Evolutionary conservation across 257 asterid genomes (phyloP).

Genomic region (Galeopsis tetrahit): DNA sequence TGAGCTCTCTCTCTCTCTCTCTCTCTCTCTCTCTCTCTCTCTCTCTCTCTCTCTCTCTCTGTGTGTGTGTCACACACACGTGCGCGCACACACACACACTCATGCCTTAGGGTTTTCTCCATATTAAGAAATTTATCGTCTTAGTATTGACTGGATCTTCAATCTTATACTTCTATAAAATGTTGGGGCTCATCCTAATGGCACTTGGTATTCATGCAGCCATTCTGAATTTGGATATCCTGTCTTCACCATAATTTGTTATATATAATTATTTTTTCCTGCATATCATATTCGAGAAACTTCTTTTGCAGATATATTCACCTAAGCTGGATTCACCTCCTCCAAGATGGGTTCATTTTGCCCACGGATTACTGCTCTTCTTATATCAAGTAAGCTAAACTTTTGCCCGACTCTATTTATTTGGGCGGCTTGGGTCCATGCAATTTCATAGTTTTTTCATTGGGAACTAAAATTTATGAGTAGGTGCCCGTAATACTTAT

Average conservation of each 20-base stretch:
- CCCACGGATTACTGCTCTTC: constrained; percentile 91
- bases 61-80: background rate
- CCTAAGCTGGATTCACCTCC: constrained; percentile 95
- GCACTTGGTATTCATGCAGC: background rate
- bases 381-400: constrained; percentile 74
- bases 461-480: constrained; percentile 13
- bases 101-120: background rate
- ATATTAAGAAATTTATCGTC: constrained; percentile 13
- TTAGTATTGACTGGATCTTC: background rate
- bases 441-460: constrained; percentile 19
- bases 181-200: background rate
- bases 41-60: constrained; percentile 13
- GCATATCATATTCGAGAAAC: constrained; percentile 27
- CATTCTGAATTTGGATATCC: background rate
- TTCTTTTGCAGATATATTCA: constrained; percentile 75
- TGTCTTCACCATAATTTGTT: constrained; percentile 17
- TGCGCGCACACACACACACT: background rate
- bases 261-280: constrained; percentile 5
- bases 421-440: constrained; percentile 20
- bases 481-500: background rate
- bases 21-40: constrained; percentile 26
- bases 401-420: constrained; percentile 10
- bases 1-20: constrained; percentile 50
- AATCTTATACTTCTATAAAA: background rate
- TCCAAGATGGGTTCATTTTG: constrained; percentile 96